Evolutionary conservation across 208 protist genomes (phyloP).

Genomic region (Trypanosoma mega): DNA sequence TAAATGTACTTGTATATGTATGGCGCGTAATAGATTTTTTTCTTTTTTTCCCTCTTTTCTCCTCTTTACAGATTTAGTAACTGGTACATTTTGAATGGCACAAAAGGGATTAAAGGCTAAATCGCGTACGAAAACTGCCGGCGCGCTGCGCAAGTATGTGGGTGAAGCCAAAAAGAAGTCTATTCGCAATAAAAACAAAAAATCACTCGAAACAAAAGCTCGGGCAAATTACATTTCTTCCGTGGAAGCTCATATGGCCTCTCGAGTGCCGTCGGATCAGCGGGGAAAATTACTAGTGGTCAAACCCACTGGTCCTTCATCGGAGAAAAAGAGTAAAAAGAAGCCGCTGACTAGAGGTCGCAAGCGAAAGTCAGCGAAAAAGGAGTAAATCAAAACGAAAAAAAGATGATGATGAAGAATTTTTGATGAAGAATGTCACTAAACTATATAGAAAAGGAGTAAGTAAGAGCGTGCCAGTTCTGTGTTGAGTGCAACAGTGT

Average conservation of each 20-base stretch:
- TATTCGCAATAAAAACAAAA: conserved; percentile 61
- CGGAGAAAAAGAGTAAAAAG: conserved; percentile 65
- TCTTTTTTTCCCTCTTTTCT: conserved; percentile 18
- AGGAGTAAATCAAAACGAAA: too few relatives aligned
- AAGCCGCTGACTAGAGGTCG: conserved; percentile 88
- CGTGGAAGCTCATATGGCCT: conserved; percentile 85
- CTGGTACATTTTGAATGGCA: conserved; percentile 40
- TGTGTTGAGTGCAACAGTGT: too few relatives aligned
- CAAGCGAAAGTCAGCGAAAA: conserved; percentile 36
- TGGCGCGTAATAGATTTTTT: conserved; percentile 1
- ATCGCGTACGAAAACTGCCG: conserved; percentile 72
- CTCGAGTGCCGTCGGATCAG: conserved; percentile 86
- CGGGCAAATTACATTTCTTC: conserved; percentile 75
- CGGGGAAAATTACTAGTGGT: conserved; percentile 83
- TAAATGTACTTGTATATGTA: conserved; percentile 2
- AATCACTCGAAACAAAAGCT: conserved; percentile 60
- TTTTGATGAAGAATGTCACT: too few relatives aligned
- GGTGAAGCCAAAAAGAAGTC: conserved; percentile 81
- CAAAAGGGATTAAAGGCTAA: conserved; percentile 75
- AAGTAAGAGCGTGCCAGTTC: too few relatives aligned
- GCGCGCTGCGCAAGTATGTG: conserved; percentile 82
- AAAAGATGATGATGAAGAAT: too few relatives aligned
- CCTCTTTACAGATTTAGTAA: conserved; percentile 1
- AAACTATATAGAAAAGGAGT: too few relatives aligned
- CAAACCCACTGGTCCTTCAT: conserved; percentile 31